A percentile compares a stretch with the other conserved stretches of the same genome.
These are phyloP conservation scores for Vitis amurensis DNA, from an alignment of 164 flowering plant species.

Conservation along the genomic window DNA sequence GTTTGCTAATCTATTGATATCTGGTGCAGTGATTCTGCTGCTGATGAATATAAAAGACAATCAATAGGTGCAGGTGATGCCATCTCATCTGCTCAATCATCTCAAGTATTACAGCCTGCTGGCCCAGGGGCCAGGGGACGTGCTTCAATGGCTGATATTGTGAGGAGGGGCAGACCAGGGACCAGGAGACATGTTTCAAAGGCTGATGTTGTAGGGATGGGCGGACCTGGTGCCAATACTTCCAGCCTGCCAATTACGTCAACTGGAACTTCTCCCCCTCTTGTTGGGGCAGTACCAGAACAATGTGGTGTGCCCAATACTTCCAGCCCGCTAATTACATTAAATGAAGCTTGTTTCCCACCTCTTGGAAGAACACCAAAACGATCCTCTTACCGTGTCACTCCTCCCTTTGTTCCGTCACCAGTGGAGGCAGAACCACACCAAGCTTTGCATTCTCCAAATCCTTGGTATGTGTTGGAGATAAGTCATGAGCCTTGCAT, in stretches of 20 bases:
- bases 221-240: background rate
- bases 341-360: no score
- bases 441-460: conserved; percentile 26
- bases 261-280: background rate
- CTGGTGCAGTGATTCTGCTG: conserved; percentile 50
- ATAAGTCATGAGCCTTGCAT: conserved; percentile 22
- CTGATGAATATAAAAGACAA: conserved; percentile 34
- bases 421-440: conserved; percentile 19
- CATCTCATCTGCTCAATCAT: conserved; percentile 37
- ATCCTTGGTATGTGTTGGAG: conserved; percentile 29
- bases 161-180: no score
- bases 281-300: conserved; percentile 17
- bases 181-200: no score
- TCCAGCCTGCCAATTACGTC: conserved; percentile 24
- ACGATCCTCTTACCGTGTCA: no score
- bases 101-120: no score
- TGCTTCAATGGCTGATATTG: no score
- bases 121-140: no score
- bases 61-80: conserved; percentile 29
- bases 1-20: background rate
- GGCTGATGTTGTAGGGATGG: no score
- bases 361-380: no score
- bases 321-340: conserved; percentile 3
- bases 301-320: conserved; percentile 18
- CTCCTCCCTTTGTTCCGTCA: conserved; percentile 1